Conservation (phyloP, 495 filamentous ascomycete genomes). For the Hyaloscypha finlandica region DNA sequence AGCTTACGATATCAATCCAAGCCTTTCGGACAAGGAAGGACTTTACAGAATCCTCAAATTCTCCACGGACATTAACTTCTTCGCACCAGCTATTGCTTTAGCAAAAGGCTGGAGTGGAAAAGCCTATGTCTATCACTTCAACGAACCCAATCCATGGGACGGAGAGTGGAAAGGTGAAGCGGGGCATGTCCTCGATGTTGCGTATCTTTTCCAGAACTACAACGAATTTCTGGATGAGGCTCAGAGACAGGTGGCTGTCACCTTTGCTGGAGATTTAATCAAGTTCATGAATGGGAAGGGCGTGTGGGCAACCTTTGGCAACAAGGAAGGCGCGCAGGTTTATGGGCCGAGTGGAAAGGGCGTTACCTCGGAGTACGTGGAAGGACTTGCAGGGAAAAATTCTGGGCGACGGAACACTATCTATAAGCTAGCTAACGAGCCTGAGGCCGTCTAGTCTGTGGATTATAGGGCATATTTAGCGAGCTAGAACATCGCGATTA, state of each 20-base stretch:
- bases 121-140: slow-evolving; percentile 50
- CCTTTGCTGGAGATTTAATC: slow-evolving; percentile 1
- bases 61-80: slow-evolving; percentile 43
- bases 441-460: too few relatives aligned
- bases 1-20: slow-evolving; percentile 12
- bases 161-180: slow-evolving; percentile 7
- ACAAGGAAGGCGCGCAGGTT: neutral
- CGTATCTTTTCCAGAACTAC: slow-evolving; percentile 10
- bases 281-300: slow-evolving; percentile 5
- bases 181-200: slow-evolving; percentile 4
- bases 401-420: neutral
- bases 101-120: slow-evolving; percentile 42
- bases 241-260: neutral
- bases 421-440: neutral
- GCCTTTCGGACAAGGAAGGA: slow-evolving; percentile 37
- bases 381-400: neutral
- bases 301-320: neutral
- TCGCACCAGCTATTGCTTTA: slow-evolving; percentile 39
- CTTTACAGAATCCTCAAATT: slow-evolving; percentile 40
- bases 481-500: too few relatives aligned
- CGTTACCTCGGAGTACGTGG: neutral
- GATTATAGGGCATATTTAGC: too few relatives aligned
- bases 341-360: slow-evolving; percentile 13
- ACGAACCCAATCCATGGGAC: slow-evolving; percentile 10
- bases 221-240: slow-evolving; percentile 5